A percentile compares a stretch with the other conserved stretches of the same genome.
These are phyloP conservation scores for Rhodamnia argentea DNA, from an alignment of 345 rosid species.

Conservation along the genomic window DNA sequence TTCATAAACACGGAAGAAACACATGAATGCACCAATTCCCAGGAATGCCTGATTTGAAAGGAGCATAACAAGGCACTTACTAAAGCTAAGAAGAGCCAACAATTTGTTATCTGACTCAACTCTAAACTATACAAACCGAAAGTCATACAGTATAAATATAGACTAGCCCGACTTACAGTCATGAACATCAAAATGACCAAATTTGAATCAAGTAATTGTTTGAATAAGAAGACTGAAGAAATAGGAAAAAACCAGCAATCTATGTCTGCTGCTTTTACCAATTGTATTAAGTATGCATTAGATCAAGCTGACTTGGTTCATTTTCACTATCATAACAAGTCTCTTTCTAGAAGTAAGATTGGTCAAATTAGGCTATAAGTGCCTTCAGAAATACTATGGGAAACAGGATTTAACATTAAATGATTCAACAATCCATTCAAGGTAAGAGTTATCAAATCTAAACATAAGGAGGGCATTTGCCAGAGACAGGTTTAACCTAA, in stretches of 20 bases:
- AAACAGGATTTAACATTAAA: not conserved
- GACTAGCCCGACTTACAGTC: not conserved
- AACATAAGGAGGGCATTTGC: not conserved
- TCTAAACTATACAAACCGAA: not conserved
- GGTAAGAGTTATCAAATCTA: not conserved
- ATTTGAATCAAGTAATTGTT: not conserved
- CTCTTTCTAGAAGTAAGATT: not conserved
- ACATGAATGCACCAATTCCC: not conserved
- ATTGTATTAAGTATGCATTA: not conserved
- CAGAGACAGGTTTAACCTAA: not conserved
- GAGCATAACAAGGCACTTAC: not conserved
- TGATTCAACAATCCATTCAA: not conserved
- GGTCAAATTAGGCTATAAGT: not conserved
- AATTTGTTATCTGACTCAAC: not conserved
- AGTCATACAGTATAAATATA: not conserved
- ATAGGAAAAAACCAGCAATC: not conserved
- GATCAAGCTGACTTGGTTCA: not conserved
- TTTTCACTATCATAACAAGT: not conserved
- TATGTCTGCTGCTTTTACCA: not conserved
- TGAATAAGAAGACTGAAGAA: not conserved
- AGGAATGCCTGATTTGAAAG: not conserved
- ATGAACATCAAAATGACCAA: not conserved
- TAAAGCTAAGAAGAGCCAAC: not conserved
- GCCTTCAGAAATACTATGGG: not conserved
- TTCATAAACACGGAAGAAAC: not conserved